Base-by-base conservation (phyloP, 345 rosid genomes). In the Geranium rotundifolium region DNA sequence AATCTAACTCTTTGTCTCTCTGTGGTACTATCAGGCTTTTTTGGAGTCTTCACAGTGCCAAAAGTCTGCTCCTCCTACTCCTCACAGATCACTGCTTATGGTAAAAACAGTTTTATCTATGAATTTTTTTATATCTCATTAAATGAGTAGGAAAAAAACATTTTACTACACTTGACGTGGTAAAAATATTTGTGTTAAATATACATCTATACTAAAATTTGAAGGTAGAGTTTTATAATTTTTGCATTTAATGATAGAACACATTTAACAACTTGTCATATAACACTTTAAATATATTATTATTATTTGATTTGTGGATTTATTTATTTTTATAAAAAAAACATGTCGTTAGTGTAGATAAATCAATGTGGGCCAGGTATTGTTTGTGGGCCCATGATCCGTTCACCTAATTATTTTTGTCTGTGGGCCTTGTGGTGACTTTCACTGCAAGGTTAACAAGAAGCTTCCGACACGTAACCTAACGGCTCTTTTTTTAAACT, bases 1-100 rank as follows among this genome's bases (percentile, higher is more conserved):
- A 46, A 46, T 46, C 56, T 73, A 12, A 50, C 17, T 49, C 49
- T 7, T 34, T 34, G 41, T 34, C 41, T 31, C 50, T 46, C 46
- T 37, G 46, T 1, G 46, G 7, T 10, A 5, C 46, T 37, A 54
- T 29, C 93, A 88, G 99, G 97, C 19, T 90, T 93, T 78, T 80
- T 93, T 31, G 95, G 88, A 56, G 87, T 80, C 62, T 93, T 93
- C 70, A 80, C 77, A 4, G 67, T 86, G 19, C 97, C 99, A 41
- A 90, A 80, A 79, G 75, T 86, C 70, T 90, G 81, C 84, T 83
- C 86, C 66, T 79, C 91, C 0, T 88, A 86, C 70, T 93, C 99
- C 65, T 18, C 81, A 0, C 95, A 80, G 67, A 70, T 90, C 72
- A 74, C 92, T 27, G 86, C 82, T 2, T 85, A 80, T 62, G 97